Percentiles rank a stretch among this genome's conserved stretches.
These are phyloP conservation scores for Basipetospora chlamydospora DNA, from an alignment of 2,329 filamentous ascomycete species.

Conservation along the genomic window DNA sequence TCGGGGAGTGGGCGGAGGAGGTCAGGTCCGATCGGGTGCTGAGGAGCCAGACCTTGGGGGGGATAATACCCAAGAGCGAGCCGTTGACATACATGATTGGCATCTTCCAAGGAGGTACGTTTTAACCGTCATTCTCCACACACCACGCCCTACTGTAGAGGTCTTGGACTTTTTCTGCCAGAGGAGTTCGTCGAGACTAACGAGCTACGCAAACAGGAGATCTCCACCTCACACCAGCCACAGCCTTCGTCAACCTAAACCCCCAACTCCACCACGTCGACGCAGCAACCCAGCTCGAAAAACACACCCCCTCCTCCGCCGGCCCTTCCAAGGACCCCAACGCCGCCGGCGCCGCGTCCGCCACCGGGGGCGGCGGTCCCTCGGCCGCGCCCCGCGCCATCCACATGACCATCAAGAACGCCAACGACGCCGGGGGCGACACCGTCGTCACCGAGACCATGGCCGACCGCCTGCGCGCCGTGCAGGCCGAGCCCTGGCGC, in stretches of 20 bases:
- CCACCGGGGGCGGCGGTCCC: slow-evolving; percentile 20
- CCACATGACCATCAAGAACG: slow-evolving; percentile 74
- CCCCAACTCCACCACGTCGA: slow-evolving; percentile 91
- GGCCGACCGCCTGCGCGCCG: slow-evolving; percentile 57
- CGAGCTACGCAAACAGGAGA: too few species aligned
- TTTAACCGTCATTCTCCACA: background rate
- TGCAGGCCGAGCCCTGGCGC: slow-evolving; percentile 74
- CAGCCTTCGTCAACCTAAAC: slow-evolving; percentile 73
- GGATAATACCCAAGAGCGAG: slow-evolving; percentile 56
- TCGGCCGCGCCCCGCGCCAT: slow-evolving; percentile 54
- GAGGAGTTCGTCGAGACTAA: too few species aligned
- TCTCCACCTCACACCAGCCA: slow-evolving; percentile 72
- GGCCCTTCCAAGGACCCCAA: slow-evolving; percentile 17
- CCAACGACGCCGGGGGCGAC: slow-evolving; percentile 53
- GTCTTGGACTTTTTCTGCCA: too few species aligned
- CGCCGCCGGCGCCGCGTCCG: slow-evolving; percentile 17
- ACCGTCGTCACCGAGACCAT: slow-evolving; percentile 54
- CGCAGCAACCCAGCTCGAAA: slow-evolving; percentile 59
- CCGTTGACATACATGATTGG: slow-evolving; percentile 81
- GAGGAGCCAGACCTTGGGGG: slow-evolving; percentile 70
- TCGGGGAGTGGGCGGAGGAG: slow-evolving; percentile 50
- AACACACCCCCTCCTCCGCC: slow-evolving; percentile 21
- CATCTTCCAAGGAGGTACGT: slow-evolving; percentile 67
- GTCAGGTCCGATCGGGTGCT: slow-evolving; percentile 58
- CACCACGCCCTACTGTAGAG: too few species aligned